Base-by-base conservation (phyloP, 108 stramenopile species). In the Nitzschia palea region DNA sequence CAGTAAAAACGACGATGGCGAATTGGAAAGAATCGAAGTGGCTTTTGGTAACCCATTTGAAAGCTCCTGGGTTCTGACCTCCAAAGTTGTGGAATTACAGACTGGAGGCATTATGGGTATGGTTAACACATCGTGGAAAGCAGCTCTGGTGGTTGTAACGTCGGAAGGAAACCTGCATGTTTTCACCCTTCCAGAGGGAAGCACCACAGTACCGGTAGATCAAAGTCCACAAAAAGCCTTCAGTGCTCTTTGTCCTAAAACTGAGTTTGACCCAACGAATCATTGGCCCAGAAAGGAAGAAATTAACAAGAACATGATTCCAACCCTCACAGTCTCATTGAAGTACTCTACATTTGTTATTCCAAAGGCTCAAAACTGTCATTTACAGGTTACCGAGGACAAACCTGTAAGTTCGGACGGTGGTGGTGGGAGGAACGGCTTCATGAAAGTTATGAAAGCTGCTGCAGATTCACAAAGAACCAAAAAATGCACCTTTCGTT, bases 121-220 rank as follows among this genome's bases (percentile, higher is more conserved):
- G 34, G 73, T 74, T 1, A 74, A 74, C 65, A 74, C 79, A 20
- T 65, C 70, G 27, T 89, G 85, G 85, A 89, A 83, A 57, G 62
- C 81, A 3, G 73, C 76, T 1, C 58, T 89, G 43, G 81, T 76
- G 20, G 64, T 89, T 26, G 74, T 89, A 3, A 89, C 88, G 26
- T 55, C 79, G 2, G 88, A 89, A 25, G 78, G 72, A 9, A 80
- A 81, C 50, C 45, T 89, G 33, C 80, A 86, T 42, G 58, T 86
- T 2, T 89, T 89, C 51, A 80, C 81, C 37, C 63, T 86, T 23
- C 83, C 88, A 0, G 55, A 34, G 9, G 57, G 32, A 12, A 32
- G 44, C 30, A 44, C 36, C 32, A n/a, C 22, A 23, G 2, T 52
- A 2, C 4, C 25, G 22, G 18, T n/a, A 9, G n/a, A n/a, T n/a